Evolutionary conservation across 352 stramenopile genomes (phyloP), one percentile per base, ranked within the genome.

Genomic region (Blastocystis sp.): DNA sequence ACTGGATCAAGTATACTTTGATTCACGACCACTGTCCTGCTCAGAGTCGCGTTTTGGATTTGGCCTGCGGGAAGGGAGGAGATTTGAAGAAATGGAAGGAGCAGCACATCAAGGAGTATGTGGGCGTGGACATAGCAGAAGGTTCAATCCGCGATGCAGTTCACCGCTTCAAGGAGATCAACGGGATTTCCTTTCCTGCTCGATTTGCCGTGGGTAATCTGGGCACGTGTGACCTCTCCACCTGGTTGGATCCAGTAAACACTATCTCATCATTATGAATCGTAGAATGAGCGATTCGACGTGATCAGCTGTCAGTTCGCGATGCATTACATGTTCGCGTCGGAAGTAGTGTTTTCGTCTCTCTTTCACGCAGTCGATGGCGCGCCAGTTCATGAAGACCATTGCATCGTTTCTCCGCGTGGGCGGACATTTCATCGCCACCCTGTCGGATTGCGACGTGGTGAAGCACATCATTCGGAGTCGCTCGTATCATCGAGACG

Each of bases 31-130:
- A 84, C 34, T 34, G 54, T 38, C 67, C 27, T 21, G 1, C 21
- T 14, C 24, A 44, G 1, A 63, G 44, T 57, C 38, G 67, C 7
- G 73, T 84, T 8, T 32, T 84, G 54, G 73, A 84, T 75, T 38
- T 84, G 4, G 73, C 73, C 18, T 84, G 73, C 73, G 73, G 73
- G 0, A 84, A 84, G 34, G 73, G 73, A 76, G 73, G 73, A 27
- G 73, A 84, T 56, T 38, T 84, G 21, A 71, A 73, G 59, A 84
- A 84, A 34, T 84, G 73, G 73, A 84, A 53, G 34, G 73, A 84
- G 59, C 73, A 84, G n/a, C 48, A 84, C 46, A 67, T 71, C 44
- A 21, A 11, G 24, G 7, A 76, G 24, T 84, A 84, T 51, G 49
- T 76, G 7, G 73, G 73, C 3, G 44, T 84, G 14, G 73, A 84